A percentile compares a stretch with the other conserved stretches of the same genome.
These are phyloP conservation scores for Onygenales sp. DNA, from an alignment of 2,329 filamentous ascomycete species.

Conservation along the genomic window DNA sequence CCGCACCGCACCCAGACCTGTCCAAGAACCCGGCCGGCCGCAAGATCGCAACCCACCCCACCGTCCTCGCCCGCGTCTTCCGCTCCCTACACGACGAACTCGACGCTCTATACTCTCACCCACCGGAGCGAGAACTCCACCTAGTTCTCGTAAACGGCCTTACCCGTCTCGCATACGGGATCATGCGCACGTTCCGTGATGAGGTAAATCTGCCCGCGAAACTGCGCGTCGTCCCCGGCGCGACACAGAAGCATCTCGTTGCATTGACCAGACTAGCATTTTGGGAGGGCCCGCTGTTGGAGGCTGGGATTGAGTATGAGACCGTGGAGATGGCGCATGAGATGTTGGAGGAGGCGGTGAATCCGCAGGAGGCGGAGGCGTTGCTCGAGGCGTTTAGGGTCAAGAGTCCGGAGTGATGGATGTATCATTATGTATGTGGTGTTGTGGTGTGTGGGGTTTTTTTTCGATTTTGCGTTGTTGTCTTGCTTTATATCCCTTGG, in stretches of 20 bases:
- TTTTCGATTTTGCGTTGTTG: neutral
- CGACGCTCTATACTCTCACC: constrained; percentile 46
- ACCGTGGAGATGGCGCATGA: constrained; percentile 73
- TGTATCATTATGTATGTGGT: neutral
- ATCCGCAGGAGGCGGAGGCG: constrained; percentile 65
- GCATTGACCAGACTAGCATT: constrained; percentile 78
- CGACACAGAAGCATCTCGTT: constrained; percentile 72
- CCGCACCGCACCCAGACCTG: constrained; percentile 45
- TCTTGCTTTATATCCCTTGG: neutral
- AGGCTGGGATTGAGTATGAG: constrained; percentile 65
- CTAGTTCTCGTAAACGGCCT: constrained; percentile 48
- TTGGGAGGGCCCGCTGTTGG: constrained; percentile 67
- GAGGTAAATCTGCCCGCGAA: constrained; percentile 62
- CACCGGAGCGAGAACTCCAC: constrained; percentile 37
- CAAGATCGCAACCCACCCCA: constrained; percentile 59
- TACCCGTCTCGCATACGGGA: constrained; percentile 51
- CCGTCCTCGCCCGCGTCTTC: constrained; percentile 64
- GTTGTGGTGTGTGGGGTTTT: neutral
- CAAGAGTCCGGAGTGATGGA: neutral
- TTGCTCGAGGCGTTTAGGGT: constrained; percentile 38
- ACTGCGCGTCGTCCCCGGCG: constrained; percentile 59
- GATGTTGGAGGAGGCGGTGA: constrained; percentile 70
- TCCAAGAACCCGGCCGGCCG: constrained; percentile 49
- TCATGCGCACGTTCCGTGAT: constrained; percentile 52
- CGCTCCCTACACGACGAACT: constrained; percentile 67